Conservation (phyloP, 106 monocot species). For the Allium fistulosum region DNA sequence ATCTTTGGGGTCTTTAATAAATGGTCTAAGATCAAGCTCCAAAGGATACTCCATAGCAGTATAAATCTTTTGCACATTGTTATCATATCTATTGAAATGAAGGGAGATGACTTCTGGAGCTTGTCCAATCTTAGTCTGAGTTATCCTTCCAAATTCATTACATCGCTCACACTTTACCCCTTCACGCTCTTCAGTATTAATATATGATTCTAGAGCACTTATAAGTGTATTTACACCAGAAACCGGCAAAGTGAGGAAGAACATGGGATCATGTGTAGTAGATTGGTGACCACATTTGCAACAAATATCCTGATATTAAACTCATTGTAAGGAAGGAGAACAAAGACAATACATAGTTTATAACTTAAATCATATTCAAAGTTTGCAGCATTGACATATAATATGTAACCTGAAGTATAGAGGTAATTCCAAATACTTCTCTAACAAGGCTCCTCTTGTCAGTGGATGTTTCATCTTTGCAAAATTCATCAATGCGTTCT, state of each 20-base stretch:
- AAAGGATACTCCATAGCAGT: constrained; percentile 54
- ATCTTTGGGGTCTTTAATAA: constrained; percentile 17
- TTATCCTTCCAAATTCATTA: constrained; percentile 38
- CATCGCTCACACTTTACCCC: constrained; percentile 65
- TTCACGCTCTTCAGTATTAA: constrained; percentile 54
- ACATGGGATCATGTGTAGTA: constrained; percentile 50
- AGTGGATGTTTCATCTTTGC: constrained; percentile 8
- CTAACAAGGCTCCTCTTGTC: constrained; percentile 41
- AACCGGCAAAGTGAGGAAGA: constrained; percentile 74
- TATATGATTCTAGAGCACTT: constrained; percentile 61
- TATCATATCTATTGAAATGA: constrained; percentile 75
- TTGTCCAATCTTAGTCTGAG: constrained; percentile 52
- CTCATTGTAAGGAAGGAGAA: neutral
- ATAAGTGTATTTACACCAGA: constrained; percentile 26
- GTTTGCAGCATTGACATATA: neutral
- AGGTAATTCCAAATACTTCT: constrained; percentile 57
- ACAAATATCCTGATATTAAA: constrained; percentile 44
- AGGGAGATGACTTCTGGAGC: constrained; percentile 50
- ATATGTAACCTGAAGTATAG: constrained; percentile 50
- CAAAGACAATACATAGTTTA: neutral
- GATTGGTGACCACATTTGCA: constrained; percentile 55
- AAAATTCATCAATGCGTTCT: constrained; percentile 33
- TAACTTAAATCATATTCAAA: neutral
- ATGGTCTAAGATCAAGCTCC: constrained; percentile 59
- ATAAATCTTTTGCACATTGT: constrained; percentile 32